Evolutionary conservation across 2,329 filamentous ascomycete species (phyloP).

Genomic region (Pseudogymnoascus sp.): DNA sequence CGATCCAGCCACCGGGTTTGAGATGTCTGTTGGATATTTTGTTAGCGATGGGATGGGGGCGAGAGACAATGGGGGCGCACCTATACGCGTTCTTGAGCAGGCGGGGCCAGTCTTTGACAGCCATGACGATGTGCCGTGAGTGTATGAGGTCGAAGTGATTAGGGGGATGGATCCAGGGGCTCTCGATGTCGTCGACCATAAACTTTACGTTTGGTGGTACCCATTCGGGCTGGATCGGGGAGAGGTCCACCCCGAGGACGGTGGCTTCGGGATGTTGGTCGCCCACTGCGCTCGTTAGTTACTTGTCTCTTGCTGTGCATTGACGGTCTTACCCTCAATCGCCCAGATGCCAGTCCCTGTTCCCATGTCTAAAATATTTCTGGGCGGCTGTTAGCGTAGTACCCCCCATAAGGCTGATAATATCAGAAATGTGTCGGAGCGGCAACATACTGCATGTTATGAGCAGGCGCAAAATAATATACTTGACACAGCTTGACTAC

Average conservation of each 20-base stretch:
- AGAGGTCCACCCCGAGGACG: conserved; percentile 32
- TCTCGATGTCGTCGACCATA: conserved; percentile 50
- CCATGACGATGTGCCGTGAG: conserved; percentile 48
- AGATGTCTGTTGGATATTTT: conserved; percentile 34
- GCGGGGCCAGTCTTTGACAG: conserved; percentile 46
- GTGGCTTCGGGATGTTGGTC: conserved; percentile 18
- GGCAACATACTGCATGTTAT: conserved; percentile 45
- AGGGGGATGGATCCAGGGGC: conserved; percentile 45
- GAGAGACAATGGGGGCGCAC: conserved; percentile 28
- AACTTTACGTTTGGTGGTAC: conserved; percentile 49
- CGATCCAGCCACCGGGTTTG: conserved; percentile 47
- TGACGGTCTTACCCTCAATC: conserved; percentile 38
- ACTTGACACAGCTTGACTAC: conserved; percentile 29
- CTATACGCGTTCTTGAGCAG: conserved; percentile 40
- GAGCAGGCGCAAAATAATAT: conserved; percentile 23
- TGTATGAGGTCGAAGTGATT: conserved; percentile 55
- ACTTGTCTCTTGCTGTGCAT: neutral
- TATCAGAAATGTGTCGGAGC: conserved; percentile 35
- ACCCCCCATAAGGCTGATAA: neutral
- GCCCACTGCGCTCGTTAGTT: conserved; percentile 9
- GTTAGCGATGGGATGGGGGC: conserved; percentile 10
- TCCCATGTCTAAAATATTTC: conserved; percentile 48
- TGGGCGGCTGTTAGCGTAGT: neutral
- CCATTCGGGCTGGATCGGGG: conserved; percentile 34
- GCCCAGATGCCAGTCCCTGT: conserved; percentile 54